Conservation (phyloP, 2,329 filamentous ascomycete genomes). For the Paecilomyces sp. region DNA sequence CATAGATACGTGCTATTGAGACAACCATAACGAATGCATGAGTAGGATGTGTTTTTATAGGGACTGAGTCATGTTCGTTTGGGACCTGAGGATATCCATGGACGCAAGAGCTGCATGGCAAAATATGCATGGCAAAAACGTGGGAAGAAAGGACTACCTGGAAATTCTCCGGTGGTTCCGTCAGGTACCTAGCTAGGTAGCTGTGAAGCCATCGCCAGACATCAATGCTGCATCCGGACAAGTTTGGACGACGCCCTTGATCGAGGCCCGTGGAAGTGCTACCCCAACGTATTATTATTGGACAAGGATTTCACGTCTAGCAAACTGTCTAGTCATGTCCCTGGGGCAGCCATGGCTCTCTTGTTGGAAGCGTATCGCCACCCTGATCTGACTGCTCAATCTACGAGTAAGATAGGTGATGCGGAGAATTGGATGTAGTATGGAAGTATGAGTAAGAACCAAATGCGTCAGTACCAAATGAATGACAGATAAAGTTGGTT, state of each 20-base stretch:
- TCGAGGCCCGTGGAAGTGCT: not conserved
- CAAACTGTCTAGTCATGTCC: not conserved
- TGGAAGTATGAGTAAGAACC: not conserved
- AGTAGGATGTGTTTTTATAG: not conserved
- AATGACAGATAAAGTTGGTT: not conserved
- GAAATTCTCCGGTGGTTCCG: not conserved
- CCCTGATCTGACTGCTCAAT: not conserved
- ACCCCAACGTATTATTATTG: not conserved
- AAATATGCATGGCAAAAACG: not conserved
- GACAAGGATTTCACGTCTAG: not conserved
- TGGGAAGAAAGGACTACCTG: not conserved
- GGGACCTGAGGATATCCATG: not conserved
- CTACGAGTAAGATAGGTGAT: not conserved
- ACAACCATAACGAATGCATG: no score
- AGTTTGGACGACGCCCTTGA: not conserved
- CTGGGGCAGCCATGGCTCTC: not conserved
- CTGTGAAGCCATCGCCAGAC: not conserved
- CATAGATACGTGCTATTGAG: no score
- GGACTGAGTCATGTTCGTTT: not conserved
- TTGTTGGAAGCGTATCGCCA: not conserved
- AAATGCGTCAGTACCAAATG: not conserved
- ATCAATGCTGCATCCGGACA: not conserved
- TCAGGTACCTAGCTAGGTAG: not conserved
- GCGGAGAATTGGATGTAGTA: not conserved
- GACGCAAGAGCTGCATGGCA: not conserved